Evolutionary conservation across 2,329 filamentous ascomycete genomes (phyloP).

Genomic region (Blumeriella jaapii): DNA sequence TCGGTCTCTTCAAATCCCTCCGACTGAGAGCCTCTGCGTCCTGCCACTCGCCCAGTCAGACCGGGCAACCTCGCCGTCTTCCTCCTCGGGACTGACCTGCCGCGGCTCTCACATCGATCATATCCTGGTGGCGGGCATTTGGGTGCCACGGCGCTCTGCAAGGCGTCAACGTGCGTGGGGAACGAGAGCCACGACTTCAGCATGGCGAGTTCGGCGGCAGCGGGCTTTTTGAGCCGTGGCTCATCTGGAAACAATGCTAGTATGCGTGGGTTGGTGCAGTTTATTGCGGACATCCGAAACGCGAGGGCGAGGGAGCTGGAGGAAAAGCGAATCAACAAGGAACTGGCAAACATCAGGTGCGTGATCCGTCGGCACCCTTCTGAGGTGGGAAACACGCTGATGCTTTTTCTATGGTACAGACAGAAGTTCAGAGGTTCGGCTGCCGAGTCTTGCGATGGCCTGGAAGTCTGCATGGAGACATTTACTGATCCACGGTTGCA

Average conservation of each 20-base stretch:
- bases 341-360: slow-evolving; percentile 88
- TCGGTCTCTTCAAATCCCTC: slow-evolving; percentile 12
- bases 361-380: slow-evolving; percentile 22
- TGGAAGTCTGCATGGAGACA: neutral
- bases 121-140: no score
- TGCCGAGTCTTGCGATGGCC: neutral
- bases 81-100: neutral
- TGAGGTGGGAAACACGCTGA: slow-evolving; percentile 14
- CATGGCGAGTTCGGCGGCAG: slow-evolving; percentile 27
- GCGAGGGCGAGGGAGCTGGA: slow-evolving; percentile 89
- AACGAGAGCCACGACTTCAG: neutral
- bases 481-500: slow-evolving; percentile 25
- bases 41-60: slow-evolving; percentile 1
- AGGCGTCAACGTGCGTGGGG: neutral
- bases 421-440: slow-evolving; percentile 81
- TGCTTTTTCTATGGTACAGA: slow-evolving; percentile 30
- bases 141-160: neutral
- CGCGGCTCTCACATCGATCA: no score
- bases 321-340: slow-evolving; percentile 99
- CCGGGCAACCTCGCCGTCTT: neutral
- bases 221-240: slow-evolving; percentile 55
- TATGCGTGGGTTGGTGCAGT: slow-evolving; percentile 84
- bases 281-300: slow-evolving; percentile 94
- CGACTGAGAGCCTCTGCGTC: slow-evolving; percentile 3
- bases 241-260: slow-evolving; percentile 49